phyloP scores from a whole-genome alignment of 495 filamentous ascomycete species.

The Neurospora tetrasperma region DNA sequence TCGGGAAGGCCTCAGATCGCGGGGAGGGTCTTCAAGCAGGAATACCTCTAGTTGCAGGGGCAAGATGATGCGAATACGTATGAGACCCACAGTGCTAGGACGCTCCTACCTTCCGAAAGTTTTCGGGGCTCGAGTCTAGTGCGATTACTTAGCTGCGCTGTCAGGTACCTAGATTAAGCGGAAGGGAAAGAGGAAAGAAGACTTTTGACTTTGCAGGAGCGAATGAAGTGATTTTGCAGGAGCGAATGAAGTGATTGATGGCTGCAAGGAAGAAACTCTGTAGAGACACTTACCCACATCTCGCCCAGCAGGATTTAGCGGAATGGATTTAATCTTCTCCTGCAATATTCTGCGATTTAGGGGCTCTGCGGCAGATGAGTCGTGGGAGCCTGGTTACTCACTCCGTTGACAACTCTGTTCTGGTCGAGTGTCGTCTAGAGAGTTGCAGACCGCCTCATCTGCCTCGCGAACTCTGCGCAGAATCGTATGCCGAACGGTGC shows the following conservation, averaged over 20 bases:
- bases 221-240: not conserved
- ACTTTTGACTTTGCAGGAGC: not conserved
- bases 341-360: not conserved
- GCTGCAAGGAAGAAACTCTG: not conserved
- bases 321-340: not conserved
- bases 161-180: not conserved
- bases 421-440: not conserved
- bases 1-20: no score
- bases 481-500: not conserved
- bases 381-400: not conserved
- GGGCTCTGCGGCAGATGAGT: not conserved
- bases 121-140: not conserved
- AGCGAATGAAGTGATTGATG: not conserved
- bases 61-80: not conserved
- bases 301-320: not conserved
- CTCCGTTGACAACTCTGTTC: not conserved
- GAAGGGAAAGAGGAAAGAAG: not conserved
- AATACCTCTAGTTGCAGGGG: no score
- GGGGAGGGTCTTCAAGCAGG: no score
- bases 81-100: not conserved
- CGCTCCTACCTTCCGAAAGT: not conserved
- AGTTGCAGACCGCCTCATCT: not conserved
- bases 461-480: not conserved
- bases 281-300: not conserved
- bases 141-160: not conserved